phyloP scores from a whole-genome alignment of 2,329 filamentous ascomycete genomes.

The Calonectria multiphialidica region DNA sequence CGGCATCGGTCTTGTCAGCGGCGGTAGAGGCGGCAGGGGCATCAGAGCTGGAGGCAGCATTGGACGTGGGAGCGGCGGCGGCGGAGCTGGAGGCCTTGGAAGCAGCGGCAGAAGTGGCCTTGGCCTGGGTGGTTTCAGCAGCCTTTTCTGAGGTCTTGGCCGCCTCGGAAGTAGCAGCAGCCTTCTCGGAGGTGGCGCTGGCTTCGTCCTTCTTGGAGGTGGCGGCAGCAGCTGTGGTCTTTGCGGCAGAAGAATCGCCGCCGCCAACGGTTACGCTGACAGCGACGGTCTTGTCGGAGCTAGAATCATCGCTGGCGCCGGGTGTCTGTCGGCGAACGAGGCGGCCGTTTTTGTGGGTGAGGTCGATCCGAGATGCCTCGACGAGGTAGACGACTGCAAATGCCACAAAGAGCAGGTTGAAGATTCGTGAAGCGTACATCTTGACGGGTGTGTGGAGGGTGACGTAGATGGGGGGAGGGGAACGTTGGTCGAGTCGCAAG shows the following conservation, averaged over 20 bases:
- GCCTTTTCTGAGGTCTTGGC: conserved; percentile 11
- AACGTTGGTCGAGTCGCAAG: background rate
- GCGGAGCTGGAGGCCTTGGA: conserved; percentile 24
- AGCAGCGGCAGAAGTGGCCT: conserved; percentile 23
- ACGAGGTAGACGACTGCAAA: conserved; percentile 60
- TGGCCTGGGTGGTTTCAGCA: background rate
- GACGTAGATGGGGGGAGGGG: background rate
- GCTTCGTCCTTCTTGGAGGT: background rate
- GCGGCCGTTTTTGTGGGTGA: conserved; percentile 30
- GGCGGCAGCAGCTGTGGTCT: background rate
- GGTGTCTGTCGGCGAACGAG: conserved; percentile 38
- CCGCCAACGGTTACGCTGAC: conserved; percentile 17
- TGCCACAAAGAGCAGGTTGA: conserved; percentile 62
- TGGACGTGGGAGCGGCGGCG: conserved; percentile 19
- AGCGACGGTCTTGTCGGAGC: conserved; percentile 23
- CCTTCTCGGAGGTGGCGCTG: background rate
- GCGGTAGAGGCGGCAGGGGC: conserved; percentile 26
- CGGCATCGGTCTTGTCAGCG: background rate
- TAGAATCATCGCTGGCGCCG: conserved; percentile 27
- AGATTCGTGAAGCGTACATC: conserved; percentile 62
- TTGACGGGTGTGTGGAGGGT: conserved; percentile 12
- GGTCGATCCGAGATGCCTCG: conserved; percentile 54
- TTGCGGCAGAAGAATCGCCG: background rate
- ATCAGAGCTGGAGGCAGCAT: conserved; percentile 6
- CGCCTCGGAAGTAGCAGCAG: conserved; percentile 2